Conservation (phyloP, 1,284 basidiomycete species). For the Earliella scabrosa region DNA sequence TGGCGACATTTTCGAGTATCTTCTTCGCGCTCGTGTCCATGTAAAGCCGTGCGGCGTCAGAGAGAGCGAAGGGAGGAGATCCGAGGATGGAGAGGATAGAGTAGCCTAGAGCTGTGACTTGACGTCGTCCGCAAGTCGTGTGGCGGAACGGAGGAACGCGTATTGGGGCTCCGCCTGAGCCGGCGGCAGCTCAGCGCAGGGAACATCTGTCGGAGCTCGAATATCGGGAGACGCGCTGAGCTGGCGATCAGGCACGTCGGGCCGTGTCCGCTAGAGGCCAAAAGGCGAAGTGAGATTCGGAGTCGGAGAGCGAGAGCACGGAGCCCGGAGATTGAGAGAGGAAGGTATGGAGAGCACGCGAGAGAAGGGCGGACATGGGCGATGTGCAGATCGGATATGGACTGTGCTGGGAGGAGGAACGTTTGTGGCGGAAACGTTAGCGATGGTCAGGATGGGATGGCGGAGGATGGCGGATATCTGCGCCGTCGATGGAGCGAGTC, state of each 20-base stretch:
- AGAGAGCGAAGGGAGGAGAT: constrained; percentile 1
- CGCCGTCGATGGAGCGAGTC: background rate
- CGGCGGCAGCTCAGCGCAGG: too few relatives aligned
- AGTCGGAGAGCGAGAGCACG: too few relatives aligned
- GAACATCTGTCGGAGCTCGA: constrained; percentile 1
- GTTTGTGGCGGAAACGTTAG: background rate
- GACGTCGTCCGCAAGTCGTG: constrained; percentile 12
- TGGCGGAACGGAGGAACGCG: constrained; percentile 7
- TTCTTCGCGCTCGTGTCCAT: constrained; percentile 38
- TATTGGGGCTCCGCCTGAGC: constrained; percentile 12
- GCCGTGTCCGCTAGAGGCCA: background rate
- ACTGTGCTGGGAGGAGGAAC: background rate
- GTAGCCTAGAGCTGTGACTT: too few relatives aligned
- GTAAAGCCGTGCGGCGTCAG: background rate
- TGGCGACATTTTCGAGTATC: constrained; percentile 66
- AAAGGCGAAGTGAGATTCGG: too few relatives aligned
- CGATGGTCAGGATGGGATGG: constrained; percentile 1
- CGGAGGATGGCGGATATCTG: background rate
- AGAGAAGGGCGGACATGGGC: background rate
- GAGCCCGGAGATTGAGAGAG: background rate
- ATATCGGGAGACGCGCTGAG: background rate
- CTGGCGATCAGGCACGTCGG: background rate
- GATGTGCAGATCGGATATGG: background rate
- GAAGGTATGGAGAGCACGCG: background rate
- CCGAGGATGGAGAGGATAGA: background rate